phyloP scores from a whole-genome alignment of 2,329 filamentous ascomycete species.

The Penicillium crustosum region DNA sequence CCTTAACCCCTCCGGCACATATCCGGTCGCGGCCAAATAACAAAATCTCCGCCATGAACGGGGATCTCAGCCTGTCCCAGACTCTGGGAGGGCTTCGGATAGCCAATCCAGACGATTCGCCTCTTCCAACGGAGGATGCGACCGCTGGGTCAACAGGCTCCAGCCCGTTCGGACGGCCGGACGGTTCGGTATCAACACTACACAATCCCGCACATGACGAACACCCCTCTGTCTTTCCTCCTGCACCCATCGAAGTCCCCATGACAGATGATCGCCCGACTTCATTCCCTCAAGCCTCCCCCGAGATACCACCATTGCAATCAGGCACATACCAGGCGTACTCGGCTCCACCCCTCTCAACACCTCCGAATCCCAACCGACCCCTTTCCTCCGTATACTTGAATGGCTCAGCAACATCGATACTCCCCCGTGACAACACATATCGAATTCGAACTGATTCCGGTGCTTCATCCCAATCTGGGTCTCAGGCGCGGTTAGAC shows the following conservation, averaged over 20 bases:
- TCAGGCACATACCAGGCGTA: constrained; percentile 48
- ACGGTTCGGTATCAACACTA: constrained; percentile 27
- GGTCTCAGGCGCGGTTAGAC: constrained; percentile 59
- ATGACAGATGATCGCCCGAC: constrained; percentile 43
- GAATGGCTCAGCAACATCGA: constrained; percentile 43
- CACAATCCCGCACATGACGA: constrained; percentile 23
- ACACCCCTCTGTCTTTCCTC: constrained; percentile 19
- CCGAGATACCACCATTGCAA: constrained; percentile 40
- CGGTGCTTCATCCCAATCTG: constrained; percentile 58
- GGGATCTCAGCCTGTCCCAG: constrained; percentile 87
- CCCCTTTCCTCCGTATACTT: constrained; percentile 52
- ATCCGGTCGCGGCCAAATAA: constrained; percentile 1
- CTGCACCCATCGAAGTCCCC: constrained; percentile 24
- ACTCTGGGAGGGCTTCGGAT: constrained; percentile 92
- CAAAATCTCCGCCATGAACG: constrained; percentile 66
- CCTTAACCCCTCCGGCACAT: constrained; percentile 2
- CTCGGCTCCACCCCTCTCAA: constrained; percentile 43
- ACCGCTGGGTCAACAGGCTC: constrained; percentile 27
- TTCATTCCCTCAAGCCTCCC: constrained; percentile 44
- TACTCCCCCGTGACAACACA: constrained; percentile 44
- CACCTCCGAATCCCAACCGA: constrained; percentile 40
- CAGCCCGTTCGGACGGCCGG: constrained; percentile 23
- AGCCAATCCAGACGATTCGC: constrained; percentile 85
- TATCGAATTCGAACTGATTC: constrained; percentile 61
- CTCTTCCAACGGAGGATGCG: constrained; percentile 41